Evolutionary conservation across 805 yeast species (phyloP).

Genomic region (Candida michaelii): DNA sequence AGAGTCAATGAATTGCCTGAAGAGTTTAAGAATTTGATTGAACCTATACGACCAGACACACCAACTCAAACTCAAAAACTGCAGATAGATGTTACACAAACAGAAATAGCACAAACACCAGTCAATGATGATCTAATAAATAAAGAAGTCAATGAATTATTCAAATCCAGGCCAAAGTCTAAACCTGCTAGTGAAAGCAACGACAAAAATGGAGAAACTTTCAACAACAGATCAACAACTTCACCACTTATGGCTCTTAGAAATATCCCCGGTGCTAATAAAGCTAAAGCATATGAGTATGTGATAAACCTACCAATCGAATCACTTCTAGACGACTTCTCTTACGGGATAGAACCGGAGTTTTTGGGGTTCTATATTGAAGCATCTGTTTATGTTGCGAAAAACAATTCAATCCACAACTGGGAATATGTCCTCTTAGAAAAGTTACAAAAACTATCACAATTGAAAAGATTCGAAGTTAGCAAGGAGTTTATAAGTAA

Average conservation of each 20-base stretch:
- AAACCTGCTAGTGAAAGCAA: background rate
- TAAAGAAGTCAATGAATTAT: slow-evolving; percentile 20
- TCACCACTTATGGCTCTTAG: slow-evolving; percentile 25
- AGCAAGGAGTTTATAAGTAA: slow-evolving; percentile 34
- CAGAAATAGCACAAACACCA: background rate
- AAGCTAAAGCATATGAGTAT: slow-evolving; percentile 33
- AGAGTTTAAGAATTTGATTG: slow-evolving; percentile 21
- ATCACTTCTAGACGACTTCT: slow-evolving; percentile 32
- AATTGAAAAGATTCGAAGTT: slow-evolving; percentile 27
- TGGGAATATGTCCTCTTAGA: slow-evolving; percentile 20
- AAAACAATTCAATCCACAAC: slow-evolving; percentile 10
- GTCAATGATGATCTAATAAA: background rate
- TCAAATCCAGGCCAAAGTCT: slow-evolving; percentile 12
- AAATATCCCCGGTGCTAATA: slow-evolving; percentile 25
- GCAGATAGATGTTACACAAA: too few relatives aligned
- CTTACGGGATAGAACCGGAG: slow-evolving; percentile 49
- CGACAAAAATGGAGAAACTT: slow-evolving; percentile 8
- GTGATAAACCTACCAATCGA: slow-evolving; percentile 29
- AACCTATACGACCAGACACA: background rate
- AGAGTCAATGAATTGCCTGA: slow-evolving; percentile 47
- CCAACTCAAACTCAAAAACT: too few relatives aligned
- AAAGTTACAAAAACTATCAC: slow-evolving; percentile 26
- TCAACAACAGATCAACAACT: slow-evolving; percentile 25
- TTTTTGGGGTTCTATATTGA: slow-evolving; percentile 49
- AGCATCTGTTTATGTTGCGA: slow-evolving; percentile 29